These are phyloP conservation scores for Phalaenopsis hybrid DNA, from an alignment of 116 monocot genomes.

Conservation along the genomic window DNA sequence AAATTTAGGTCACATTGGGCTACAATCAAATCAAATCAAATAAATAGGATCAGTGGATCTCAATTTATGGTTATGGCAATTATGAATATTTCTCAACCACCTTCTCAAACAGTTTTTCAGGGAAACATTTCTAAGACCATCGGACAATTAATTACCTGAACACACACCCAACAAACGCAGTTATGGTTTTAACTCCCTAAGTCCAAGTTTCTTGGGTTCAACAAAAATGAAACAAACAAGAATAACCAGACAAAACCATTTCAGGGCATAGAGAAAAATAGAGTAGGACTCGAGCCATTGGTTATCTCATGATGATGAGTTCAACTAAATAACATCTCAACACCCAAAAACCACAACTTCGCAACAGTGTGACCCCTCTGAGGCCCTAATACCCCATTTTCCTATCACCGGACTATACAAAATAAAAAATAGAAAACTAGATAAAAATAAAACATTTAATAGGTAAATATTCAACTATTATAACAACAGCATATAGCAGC, in stretches of 20 bases:
- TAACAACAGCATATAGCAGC: background rate
- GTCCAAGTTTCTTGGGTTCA: background rate
- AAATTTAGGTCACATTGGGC: background rate
- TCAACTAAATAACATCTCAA: background rate
- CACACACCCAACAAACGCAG: background rate
- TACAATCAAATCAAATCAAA: background rate
- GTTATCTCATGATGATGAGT: background rate
- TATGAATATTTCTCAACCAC: background rate
- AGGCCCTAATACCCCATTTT: background rate
- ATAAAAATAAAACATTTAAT: background rate
- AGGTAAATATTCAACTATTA: background rate
- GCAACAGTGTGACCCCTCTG: background rate
- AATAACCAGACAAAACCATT: background rate
- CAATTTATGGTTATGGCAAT: background rate
- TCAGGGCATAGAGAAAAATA: background rate
- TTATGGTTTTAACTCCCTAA: background rate
- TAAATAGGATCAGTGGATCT: background rate
- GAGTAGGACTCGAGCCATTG: background rate
- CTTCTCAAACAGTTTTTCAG: background rate
- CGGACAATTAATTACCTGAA: background rate
- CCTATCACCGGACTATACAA: background rate
- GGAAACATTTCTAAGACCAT: background rate
- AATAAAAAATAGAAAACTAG: background rate
- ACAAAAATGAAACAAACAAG: constrained; percentile 3
- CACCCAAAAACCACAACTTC: background rate